Evolutionary conservation across 495 filamentous ascomycete genomes (phyloP), one percentile per base, ranked within the genome.

Genomic region (Terfezia claveryi): DNA sequence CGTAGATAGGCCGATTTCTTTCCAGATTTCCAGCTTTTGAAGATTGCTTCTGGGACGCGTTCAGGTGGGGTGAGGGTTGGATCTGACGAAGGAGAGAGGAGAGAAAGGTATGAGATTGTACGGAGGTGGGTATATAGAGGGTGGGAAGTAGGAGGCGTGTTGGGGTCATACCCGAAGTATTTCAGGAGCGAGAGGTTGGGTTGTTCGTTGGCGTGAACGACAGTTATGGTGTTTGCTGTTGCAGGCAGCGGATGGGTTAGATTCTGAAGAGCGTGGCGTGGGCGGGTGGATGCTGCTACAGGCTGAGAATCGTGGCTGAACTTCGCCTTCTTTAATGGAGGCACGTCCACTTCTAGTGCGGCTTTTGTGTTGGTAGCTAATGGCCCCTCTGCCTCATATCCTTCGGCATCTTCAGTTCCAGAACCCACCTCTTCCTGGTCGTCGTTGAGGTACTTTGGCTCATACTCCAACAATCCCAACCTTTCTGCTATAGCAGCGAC

Each of bases 401-500:
- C 41, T 50, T 53, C 38, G 32, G 60, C 58, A 32, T 55, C 44
- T n/a, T 56, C 38, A 38, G 38, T 23, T 44, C 37, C 51, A 2
- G 51, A 36, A 8, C 51, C 49, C 36, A 38, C 55, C 12, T 63
- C 59, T 9, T 51, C 16, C 11, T 59, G 37, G 23, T 61, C 53
- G 37, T 58, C 38, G 23, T 56, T 49, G 36, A 10, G 50, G 38
- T 58, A 49, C 55, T 23, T 44, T 53, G 12, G 17, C 10, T 55
- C 23, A 37, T 54, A 50, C 64, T 85, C 76, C 1, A 98, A 72
- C 41, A 96, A 78, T 0, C 85, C 87, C 80, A 96, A 87, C 54
- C 82, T 75, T 67, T 98, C 91, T 0, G 91, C 91, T 71, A 94
- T 73, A 0, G 87, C 85, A 0, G 87, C 87, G 1, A 89, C 79